Percentiles rank a stretch among this genome's conserved stretches.
These are phyloP conservation scores for Glycine tomentella DNA, from an alignment of 306 rosid species.

Conservation along the genomic window DNA sequence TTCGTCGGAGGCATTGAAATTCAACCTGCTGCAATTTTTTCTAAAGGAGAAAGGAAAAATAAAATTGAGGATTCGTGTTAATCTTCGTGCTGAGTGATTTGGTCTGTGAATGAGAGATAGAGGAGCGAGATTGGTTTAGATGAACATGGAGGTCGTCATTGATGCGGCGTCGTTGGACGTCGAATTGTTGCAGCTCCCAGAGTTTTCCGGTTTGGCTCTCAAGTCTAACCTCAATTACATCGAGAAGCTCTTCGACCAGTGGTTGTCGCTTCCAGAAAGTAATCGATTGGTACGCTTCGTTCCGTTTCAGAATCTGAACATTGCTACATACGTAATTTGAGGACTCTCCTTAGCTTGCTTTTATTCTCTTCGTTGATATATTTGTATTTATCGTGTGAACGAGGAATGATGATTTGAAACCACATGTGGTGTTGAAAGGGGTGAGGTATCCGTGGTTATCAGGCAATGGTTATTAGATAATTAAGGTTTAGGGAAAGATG, in stretches of 20 bases:
- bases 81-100: constrained; percentile 43
- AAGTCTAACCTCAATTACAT: constrained; percentile 77
- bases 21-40: constrained; percentile 27
- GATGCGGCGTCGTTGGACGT: constrained; percentile 91
- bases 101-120: constrained; percentile 63
- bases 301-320: constrained; percentile 18
- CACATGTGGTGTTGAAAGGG: background rate
- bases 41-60: constrained; percentile 34
- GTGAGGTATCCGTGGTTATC: constrained; percentile 22
- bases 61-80: constrained; percentile 53
- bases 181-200: constrained; percentile 87
- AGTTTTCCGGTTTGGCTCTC: constrained; percentile 79
- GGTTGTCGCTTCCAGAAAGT: constrained; percentile 90
- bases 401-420: constrained; percentile 34
- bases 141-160: constrained; percentile 81
- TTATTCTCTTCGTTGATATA: background rate
- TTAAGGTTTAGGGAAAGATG: constrained; percentile 19
- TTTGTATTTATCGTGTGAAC: background rate
- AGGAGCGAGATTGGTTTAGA: constrained; percentile 48
- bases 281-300: constrained; percentile 77
- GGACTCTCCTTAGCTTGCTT: constrained; percentile 31
- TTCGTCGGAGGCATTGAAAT: constrained; percentile 48
- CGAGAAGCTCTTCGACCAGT: constrained; percentile 84
- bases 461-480: background rate
- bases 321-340: constrained; percentile 30